Evolutionary conservation across 352 stramenopile genomes (phyloP), one percentile per base, ranked within the genome.

Genomic region (Pythium vanterpoolii): DNA sequence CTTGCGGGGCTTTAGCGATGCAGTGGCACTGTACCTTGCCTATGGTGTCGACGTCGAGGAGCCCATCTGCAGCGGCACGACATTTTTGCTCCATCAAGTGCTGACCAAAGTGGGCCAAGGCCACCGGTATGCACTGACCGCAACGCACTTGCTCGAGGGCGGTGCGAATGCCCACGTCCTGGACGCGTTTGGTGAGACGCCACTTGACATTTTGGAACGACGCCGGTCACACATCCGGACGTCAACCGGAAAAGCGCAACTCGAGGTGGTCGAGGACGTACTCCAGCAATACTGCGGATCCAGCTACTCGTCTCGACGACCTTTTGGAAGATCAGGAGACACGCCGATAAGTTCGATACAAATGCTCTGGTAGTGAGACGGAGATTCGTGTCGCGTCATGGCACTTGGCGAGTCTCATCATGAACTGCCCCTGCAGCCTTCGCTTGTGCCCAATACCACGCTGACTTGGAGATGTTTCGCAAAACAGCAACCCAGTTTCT

Each of bases 1-100:
- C 13, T 14, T 60, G 28, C 28, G 18, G 1, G 52, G 52, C 1
- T 23, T 51, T 21, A 26, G 28, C 19, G 52, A 38, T 11, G 38
- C 19, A 1, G 52, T 31, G 6, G 52, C 40, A 1, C 21, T 50
- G 28, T 14, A 51, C 19, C 28, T 60, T 3, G 52, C 52, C 6
- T 30, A 47, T 31, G 54, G 54, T 13, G 54, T 54, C 1, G 54
- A 61, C 18, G 42, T 61, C 30, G 23, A 61, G 21, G 21, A 28
- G 6, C 5, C n/a, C 3, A 28, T 46, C 10, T 39, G 19, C 21
- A 39, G 11, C 30, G 43, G 43, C 7, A 51, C 40, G 21, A 60
- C 52, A 2, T 60, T 44, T 21, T 34, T 60, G 27, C 52, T 60
- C 7, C 52, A 60, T 24, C 52, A 52, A 34, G 52, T 60, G n/a